phyloP scores from a whole-genome alignment of 2,329 filamentous ascomycete genomes.

The Alternaria sp. region DNA sequence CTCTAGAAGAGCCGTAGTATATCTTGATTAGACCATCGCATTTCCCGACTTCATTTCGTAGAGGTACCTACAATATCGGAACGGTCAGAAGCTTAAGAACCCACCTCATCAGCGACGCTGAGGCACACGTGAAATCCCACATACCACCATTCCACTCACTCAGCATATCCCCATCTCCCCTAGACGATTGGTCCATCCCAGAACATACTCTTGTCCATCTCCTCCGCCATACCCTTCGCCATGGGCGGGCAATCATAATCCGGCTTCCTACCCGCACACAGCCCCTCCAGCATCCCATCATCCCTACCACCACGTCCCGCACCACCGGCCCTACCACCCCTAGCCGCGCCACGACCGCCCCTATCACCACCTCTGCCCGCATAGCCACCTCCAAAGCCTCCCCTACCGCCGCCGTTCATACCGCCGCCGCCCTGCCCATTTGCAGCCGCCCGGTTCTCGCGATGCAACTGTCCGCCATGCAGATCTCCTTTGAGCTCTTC shows the following conservation, averaged over 20 bases:
- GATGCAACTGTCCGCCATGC: slow-evolving; percentile 43
- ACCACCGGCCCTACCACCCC: slow-evolving; percentile 3
- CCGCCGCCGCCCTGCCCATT: background rate
- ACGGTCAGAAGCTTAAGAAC: background rate
- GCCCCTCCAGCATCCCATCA: background rate
- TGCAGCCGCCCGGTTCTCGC: slow-evolving; percentile 37
- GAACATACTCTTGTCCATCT: slow-evolving; percentile 39
- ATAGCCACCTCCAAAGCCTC: background rate
- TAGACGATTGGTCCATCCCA: slow-evolving; percentile 35
- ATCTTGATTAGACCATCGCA: background rate
- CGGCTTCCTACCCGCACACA: slow-evolving; percentile 32
- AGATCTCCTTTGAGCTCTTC: slow-evolving; percentile 45
- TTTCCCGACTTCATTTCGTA: background rate
- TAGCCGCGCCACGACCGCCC: background rate
- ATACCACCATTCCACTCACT: background rate
- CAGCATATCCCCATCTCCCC: background rate
- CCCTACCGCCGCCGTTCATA: background rate
- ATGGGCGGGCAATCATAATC: slow-evolving; percentile 24
- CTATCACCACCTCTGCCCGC: background rate
- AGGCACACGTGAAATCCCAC: background rate
- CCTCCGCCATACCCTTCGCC: slow-evolving; percentile 40
- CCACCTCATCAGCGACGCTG: background rate
- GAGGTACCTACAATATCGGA: background rate
- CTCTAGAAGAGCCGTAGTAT: background rate
- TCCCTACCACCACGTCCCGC: slow-evolving; percentile 5